phyloP scores from a whole-genome alignment of 2,329 filamentous ascomycete genomes.

The Trichoderma guizhouense region DNA sequence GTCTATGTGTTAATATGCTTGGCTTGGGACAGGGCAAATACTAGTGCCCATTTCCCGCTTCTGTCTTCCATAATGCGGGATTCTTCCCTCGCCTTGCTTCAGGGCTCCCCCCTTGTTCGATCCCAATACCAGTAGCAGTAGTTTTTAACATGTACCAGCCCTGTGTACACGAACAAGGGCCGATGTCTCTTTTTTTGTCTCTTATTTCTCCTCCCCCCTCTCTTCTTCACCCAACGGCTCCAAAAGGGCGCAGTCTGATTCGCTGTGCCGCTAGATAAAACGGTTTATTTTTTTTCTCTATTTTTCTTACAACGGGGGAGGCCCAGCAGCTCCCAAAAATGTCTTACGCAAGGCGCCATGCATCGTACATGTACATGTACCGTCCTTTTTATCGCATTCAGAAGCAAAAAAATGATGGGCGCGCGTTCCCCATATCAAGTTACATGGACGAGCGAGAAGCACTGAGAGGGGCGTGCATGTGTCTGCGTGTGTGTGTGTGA shows the following conservation, averaged over 20 bases:
- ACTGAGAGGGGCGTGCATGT: background rate
- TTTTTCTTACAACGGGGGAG: background rate
- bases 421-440: background rate
- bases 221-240: background rate
- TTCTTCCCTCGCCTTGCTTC: background rate
- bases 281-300: background rate
- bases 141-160: background rate
- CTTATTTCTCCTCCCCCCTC: background rate
- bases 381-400: background rate
- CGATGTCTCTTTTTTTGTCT: background rate
- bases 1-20: background rate
- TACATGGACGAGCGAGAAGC: background rate
- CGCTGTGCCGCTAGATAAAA: conserved; percentile 1
- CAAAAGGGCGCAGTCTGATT: background rate
- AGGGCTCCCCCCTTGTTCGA: background rate
- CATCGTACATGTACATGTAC: background rate
- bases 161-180: background rate
- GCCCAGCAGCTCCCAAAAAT: background rate
- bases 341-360: conserved; percentile 12
- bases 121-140: background rate
- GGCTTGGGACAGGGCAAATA: background rate
- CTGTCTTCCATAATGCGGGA: background rate
- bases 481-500: background rate
- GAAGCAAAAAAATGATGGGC: background rate
- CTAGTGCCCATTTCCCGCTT: background rate